These are phyloP conservation scores for Wallacemonas sp. DNA, from an alignment of 208 protist species.

Conservation along the genomic window DNA sequence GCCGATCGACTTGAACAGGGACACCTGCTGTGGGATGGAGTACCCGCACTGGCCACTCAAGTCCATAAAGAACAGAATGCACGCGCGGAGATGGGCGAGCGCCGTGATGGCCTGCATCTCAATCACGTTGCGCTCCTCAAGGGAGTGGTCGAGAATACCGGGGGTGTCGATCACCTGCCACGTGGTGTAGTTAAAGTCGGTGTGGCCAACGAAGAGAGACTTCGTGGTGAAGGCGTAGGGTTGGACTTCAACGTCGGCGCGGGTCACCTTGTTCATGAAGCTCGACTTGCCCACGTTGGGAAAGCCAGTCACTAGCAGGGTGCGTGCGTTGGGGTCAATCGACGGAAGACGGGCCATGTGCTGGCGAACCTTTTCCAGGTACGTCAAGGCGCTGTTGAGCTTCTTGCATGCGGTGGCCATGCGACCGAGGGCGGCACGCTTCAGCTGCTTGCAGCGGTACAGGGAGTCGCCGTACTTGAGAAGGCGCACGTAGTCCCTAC, in stretches of 20 bases:
- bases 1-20: conserved; percentile 98
- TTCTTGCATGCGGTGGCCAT: conserved; percentile 99
- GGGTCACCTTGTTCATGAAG: conserved; percentile 99
- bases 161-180: conserved; percentile 99
- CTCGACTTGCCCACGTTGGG: conserved; percentile 99
- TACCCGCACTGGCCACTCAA: conserved; percentile 98
- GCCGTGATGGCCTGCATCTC: conserved; percentile 99
- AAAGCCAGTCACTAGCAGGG: conserved; percentile 98
- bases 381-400: conserved; percentile 94
- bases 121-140: conserved; percentile 99
- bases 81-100: conserved; percentile 97
- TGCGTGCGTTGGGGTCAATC: conserved; percentile 99
- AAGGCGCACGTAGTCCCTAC: conserved; percentile 98
- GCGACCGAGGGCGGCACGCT: conserved; percentile 98
- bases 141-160: conserved; percentile 99
- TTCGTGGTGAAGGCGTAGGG: conserved; percentile 99
- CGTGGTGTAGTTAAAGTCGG: conserved; percentile 98
- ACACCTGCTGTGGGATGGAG: conserved; percentile 97
- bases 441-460: conserved; percentile 99
- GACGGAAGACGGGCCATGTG: conserved; percentile 99
- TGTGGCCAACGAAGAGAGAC: conserved; percentile 99
- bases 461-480: conserved; percentile 99
- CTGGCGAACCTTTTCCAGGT: conserved; percentile 99
- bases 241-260: conserved; percentile 99
- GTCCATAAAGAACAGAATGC: conserved; percentile 99